These are phyloP conservation scores for Sarcomyxa edulis DNA, from an alignment of 768 basidiomycete species.

Conservation along the genomic window DNA sequence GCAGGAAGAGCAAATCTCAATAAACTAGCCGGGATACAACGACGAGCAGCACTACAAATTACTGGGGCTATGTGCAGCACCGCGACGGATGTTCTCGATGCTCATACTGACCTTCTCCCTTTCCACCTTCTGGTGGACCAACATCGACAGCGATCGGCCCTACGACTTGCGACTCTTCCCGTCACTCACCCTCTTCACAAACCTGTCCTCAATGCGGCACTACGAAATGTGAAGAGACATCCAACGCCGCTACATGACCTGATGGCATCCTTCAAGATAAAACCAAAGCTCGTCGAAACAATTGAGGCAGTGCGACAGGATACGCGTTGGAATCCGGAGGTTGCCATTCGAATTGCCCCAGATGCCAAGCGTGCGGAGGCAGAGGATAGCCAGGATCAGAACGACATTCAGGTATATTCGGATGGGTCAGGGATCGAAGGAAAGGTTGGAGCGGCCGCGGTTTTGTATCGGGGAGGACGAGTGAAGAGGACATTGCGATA, in stretches of 20 bases:
- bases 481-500: conserved; percentile 5
- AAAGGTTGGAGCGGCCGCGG: not conserved
- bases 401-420: not conserved
- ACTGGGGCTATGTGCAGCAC: conserved; percentile 24
- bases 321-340: not conserved
- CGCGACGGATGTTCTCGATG: conserved; percentile 12
- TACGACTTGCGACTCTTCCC: conserved; percentile 15
- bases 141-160: conserved; percentile 9
- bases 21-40: conserved; percentile 8
- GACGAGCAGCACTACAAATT: conserved; percentile 6
- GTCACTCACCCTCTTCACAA: too few species aligned
- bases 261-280: conserved; percentile 3
- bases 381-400: not conserved
- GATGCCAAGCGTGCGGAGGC: not conserved
- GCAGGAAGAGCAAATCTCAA: conserved; percentile 1
- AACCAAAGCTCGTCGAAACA: conserved; percentile 1
- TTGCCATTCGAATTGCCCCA: not conserved
- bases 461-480: conserved; percentile 8
- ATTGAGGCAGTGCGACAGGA: conserved; percentile 2
- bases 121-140: conserved; percentile 11
- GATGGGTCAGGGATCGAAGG: conserved; percentile 3
- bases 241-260: conserved; percentile 10
- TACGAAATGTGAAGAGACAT: conserved; percentile 6
- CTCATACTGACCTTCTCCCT: conserved; percentile 14
- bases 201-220: conserved; percentile 3